These are phyloP conservation scores for Suillus brevipes DNA, from an alignment of 768 basidiomycete species.

Conservation along the genomic window DNA sequence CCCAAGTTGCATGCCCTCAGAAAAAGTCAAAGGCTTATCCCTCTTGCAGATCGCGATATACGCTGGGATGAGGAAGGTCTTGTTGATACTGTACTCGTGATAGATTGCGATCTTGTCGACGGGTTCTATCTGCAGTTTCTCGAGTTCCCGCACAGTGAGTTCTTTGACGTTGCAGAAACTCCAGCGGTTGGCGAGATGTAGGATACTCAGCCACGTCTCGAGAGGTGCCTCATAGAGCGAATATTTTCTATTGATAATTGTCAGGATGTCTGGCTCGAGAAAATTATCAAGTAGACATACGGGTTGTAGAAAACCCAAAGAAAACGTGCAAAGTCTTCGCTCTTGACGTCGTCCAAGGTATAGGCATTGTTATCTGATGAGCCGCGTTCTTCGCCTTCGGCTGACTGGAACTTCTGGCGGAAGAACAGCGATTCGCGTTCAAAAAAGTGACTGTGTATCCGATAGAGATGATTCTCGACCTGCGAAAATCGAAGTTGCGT, in stretches of 20 bases:
- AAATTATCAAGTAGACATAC: constrained; percentile 36
- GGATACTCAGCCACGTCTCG: constrained; percentile 43
- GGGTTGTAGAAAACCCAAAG: constrained; percentile 66
- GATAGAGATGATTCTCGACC: constrained; percentile 58
- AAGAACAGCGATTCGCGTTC: constrained; percentile 59
- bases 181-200: constrained; percentile 41
- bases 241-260: constrained; percentile 30
- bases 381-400: constrained; percentile 36
- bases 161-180: constrained; percentile 40
- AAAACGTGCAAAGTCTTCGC: constrained; percentile 53
- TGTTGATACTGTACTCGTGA: constrained; percentile 35
- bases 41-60: constrained; percentile 38
- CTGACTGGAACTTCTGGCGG: constrained; percentile 33
- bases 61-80: constrained; percentile 36
- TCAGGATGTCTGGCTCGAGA: neutral
- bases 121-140: constrained; percentile 35
- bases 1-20: constrained; percentile 45
- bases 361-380: constrained; percentile 43
- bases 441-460: constrained; percentile 64
- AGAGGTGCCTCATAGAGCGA: constrained; percentile 40
- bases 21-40: constrained; percentile 35
- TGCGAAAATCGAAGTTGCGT: constrained; percentile 27
- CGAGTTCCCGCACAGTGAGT: constrained; percentile 40
- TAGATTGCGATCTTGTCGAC: constrained; percentile 42
- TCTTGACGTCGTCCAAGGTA: constrained; percentile 43